These are phyloP conservation scores for Pseudotsuga menziesii DNA, from an alignment of 75 land plant species.

Conservation along the genomic window DNA sequence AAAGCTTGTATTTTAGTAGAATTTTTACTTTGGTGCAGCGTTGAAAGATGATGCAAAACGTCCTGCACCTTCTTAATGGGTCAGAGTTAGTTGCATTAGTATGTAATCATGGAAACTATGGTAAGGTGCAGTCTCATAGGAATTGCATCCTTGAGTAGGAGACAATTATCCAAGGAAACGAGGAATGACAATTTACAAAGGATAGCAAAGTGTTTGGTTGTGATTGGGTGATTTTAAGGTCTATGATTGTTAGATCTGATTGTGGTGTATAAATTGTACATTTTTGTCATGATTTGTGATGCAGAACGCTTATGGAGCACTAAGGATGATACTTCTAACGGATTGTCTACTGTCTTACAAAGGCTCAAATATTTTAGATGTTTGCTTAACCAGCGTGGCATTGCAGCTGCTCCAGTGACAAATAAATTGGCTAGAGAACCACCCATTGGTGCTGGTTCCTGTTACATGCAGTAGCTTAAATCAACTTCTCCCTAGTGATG, in stretches of 20 bases:
- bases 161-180: background rate
- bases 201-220: background rate
- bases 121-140: background rate
- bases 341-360: constrained; percentile 28
- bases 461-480: constrained; percentile 52
- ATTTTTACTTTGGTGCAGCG: background rate
- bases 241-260: background rate
- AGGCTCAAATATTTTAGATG: constrained; percentile 77
- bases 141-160: background rate
- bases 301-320: constrained; percentile 89
- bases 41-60: background rate
- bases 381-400: constrained; percentile 66
- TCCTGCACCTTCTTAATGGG: too few relatives aligned
- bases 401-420: constrained; percentile 79
- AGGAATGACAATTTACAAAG: background rate
- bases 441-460: constrained; percentile 78
- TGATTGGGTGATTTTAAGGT: background rate
- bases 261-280: background rate
- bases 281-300: background rate
- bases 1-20: background rate
- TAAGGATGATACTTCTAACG: constrained; percentile 30
- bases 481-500: background rate
- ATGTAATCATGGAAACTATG: background rate
- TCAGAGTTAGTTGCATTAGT: background rate
- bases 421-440: constrained; percentile 43